Base-by-base conservation (phyloP, 2,329 filamentous ascomycete species). In the Ophiostoma ips region DNA sequence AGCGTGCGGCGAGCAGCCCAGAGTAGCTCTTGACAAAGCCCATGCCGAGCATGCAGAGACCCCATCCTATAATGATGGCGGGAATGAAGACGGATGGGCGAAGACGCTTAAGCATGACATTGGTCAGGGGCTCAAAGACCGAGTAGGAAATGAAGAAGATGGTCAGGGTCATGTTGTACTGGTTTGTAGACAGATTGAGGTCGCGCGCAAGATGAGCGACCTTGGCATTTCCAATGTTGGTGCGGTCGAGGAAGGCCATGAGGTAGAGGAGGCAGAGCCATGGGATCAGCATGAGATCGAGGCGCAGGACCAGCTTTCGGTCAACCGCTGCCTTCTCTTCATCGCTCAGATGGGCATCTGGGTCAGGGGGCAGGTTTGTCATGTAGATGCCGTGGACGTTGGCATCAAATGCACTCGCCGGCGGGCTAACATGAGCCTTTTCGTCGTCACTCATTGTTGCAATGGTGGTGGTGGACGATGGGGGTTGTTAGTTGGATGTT, bases 141-240 rank as follows among this genome's bases (percentile, higher is more conserved):
- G 84, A 75, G 62, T 95, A 95, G 0, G 84, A 87, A 46, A 94
- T 72, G 67, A 94, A 94, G 68, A 94, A 94, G 57, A 94, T 83
- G 33, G 84, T 86, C 8, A 94, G 71, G 0, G 81, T 76, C 19
- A 76, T 71, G 62, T 89, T 89, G 67, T 88, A 94, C 60, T 84
- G 71, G 6, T 70, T 65, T 2, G 74, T 71, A 0, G 72, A 72
- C 46, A 90, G 76, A 31, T 73, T 56, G 15, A 92, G 67, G 51
- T 84, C 79, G 11, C 70, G 56, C 28, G 65, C 56, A 11, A 79
- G 64, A 46, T 70, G 67, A 21, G 73, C 75, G 52, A 81, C 75
- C 56, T 78, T 80, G 35, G 77, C 87, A 65, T 74, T 75, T 41
- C 85, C 85, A 52, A 89, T 85, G 58, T 92, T 90, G 24, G 86